These are phyloP conservation scores for Trichosanthes truncata DNA, from an alignment of 306 rosid species.

Conservation along the genomic window DNA sequence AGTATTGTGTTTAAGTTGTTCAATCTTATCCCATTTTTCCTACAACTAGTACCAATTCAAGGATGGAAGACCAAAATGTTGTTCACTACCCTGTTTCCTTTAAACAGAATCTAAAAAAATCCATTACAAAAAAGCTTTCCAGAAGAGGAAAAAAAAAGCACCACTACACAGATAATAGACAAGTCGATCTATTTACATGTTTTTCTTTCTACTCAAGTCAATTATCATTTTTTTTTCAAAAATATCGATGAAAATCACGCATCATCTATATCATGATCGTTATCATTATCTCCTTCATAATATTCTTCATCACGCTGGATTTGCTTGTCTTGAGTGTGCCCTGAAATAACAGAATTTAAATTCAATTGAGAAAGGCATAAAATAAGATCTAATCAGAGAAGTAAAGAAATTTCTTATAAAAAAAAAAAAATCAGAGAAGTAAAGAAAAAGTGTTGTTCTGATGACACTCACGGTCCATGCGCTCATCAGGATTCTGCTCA, in stretches of 20 bases:
- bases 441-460: not conserved
- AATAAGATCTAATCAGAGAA: not conserved
- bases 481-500: slow-evolving; percentile 92
- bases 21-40: not conserved
- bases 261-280: slow-evolving; percentile 74
- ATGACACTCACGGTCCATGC: slow-evolving; percentile 65
- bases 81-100: not conserved
- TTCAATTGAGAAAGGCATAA: not conserved
- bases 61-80: not conserved
- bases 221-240: not conserved
- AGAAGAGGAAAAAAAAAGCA: not conserved
- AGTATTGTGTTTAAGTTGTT: not conserved
- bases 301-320: slow-evolving; percentile 89
- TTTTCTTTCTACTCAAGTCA: slow-evolving; percentile 7
- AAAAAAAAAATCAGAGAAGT: not conserved
- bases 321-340: slow-evolving; percentile 83
- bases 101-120: not conserved
- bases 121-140: not conserved
- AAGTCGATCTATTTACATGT: slow-evolving; percentile 13
- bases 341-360: slow-evolving; percentile 32
- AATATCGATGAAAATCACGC: slow-evolving; percentile 16
- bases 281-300: slow-evolving; percentile 85
- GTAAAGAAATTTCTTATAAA: too few relatives aligned
- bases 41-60: not conserved
- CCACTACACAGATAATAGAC: not conserved